Percentiles rank a stretch among this genome's conserved stretches.
These are phyloP conservation scores for Hemileccinum rubropunctum DNA, from an alignment of 768 basidiomycete species.

Conservation along the genomic window DNA sequence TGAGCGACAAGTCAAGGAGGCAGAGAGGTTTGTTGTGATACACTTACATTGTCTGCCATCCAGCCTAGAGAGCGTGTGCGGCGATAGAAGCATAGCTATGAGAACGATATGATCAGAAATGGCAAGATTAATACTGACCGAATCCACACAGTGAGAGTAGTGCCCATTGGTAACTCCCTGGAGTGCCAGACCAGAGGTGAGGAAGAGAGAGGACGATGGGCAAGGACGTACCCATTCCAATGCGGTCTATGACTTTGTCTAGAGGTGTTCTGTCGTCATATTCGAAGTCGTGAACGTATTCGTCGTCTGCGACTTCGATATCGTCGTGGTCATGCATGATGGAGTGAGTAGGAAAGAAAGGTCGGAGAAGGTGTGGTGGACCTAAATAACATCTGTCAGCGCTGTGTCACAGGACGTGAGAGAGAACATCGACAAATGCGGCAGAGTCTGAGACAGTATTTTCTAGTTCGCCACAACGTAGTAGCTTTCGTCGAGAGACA, in stretches of 20 bases:
- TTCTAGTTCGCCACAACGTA: too few species aligned
- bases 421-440: too few species aligned
- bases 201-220: neutral
- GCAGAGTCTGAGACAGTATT: too few species aligned
- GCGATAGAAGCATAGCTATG: neutral
- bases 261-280: conserved; percentile 56
- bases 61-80: conserved; percentile 53
- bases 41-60: conserved; percentile 86
- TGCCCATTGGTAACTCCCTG: conserved; percentile 78
- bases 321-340: conserved; percentile 37
- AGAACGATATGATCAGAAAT: neutral
- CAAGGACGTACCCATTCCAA: conserved; percentile 73
- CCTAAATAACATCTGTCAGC: too few species aligned
- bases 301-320: conserved; percentile 26
- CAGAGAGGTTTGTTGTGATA: neutral
- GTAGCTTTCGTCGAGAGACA: too few species aligned
- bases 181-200: neutral
- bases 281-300: conserved; percentile 19
- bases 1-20: conserved; percentile 37
- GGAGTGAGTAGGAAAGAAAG: conserved; percentile 23
- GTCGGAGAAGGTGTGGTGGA: conserved; percentile 43
- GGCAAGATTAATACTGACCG: conserved; percentile 49
- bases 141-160: conserved; percentile 83
- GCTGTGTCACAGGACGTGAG: too few species aligned
- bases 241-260: conserved; percentile 85